Percentiles rank a stretch among this genome's conserved stretches.
phyloP scores from a whole-genome alignment of 176 grass and related monocot genomes.

The Oryza punctata region DNA sequence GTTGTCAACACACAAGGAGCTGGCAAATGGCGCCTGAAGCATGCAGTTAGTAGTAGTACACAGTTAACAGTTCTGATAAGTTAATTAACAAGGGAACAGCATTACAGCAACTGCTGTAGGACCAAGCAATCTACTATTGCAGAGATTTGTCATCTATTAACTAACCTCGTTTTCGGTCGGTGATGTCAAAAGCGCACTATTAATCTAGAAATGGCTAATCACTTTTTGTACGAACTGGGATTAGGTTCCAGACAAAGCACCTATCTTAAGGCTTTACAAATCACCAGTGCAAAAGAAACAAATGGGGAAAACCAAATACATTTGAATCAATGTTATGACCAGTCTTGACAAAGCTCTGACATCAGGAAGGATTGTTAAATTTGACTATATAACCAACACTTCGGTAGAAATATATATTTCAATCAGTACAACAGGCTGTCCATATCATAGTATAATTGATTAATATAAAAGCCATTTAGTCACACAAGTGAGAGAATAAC shows the following conservation, averaged over 20 bases:
- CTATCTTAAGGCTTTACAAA: slow-evolving; percentile 49
- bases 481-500: slow-evolving; percentile 15
- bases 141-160: slow-evolving; percentile 33
- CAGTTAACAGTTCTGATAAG: slow-evolving; percentile 37
- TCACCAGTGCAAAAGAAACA: slow-evolving; percentile 31
- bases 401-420: slow-evolving; percentile 16
- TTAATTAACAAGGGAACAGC: slow-evolving; percentile 40
- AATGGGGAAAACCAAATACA: slow-evolving; percentile 39
- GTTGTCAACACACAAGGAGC: slow-evolving; percentile 26
- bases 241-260: slow-evolving; percentile 50
- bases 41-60: slow-evolving; percentile 22
- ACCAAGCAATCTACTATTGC: slow-evolving; percentile 40
- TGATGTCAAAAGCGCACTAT: slow-evolving; percentile 44
- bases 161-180: slow-evolving; percentile 34
- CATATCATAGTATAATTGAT: slow-evolving; percentile 43
- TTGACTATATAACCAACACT: slow-evolving; percentile 37
- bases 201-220: slow-evolving; percentile 44
- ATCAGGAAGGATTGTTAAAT: slow-evolving; percentile 41
- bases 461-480: slow-evolving; percentile 15
- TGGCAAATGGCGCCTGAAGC: slow-evolving; percentile 27
- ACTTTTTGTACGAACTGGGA: slow-evolving; percentile 43
- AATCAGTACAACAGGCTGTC: slow-evolving; percentile 35
- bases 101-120: slow-evolving; percentile 24
- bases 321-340: slow-evolving; percentile 16
- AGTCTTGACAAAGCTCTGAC: slow-evolving; percentile 33